A percentile compares a stretch with the other conserved stretches of the same genome.
phyloP scores from a whole-genome alignment of 2,329 filamentous ascomycete genomes.

The Aspergillus pseudoglaucus region DNA sequence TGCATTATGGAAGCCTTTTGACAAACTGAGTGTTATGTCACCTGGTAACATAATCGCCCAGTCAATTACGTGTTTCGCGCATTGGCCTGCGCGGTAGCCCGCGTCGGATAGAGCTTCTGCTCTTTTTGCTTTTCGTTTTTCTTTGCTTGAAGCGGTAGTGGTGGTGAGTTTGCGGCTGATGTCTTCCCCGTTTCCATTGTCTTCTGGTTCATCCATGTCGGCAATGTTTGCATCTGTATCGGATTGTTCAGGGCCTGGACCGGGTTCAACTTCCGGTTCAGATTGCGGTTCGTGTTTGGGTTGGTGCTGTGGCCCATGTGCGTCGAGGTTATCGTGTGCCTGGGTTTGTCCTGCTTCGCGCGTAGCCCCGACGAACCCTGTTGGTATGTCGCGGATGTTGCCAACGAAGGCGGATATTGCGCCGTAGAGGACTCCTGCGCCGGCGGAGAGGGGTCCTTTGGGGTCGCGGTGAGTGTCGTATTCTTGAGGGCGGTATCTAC shows the following conservation, averaged over 20 bases:
- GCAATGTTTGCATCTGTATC: background rate
- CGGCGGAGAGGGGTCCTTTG: constrained; percentile 71
- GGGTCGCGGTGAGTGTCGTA: constrained; percentile 75
- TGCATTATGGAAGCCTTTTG: constrained; percentile 82
- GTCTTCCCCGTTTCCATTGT: background rate
- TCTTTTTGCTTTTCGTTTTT: constrained; percentile 1
- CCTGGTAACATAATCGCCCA: constrained; percentile 74
- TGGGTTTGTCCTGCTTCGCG: background rate
- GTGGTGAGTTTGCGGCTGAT: background rate
- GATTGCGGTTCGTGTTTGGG: background rate
- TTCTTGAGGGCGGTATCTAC: constrained; percentile 52
- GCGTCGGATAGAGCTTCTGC: constrained; percentile 43
- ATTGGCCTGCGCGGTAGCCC: constrained; percentile 59
- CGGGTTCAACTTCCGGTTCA: background rate
- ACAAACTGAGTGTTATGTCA: constrained; percentile 75
- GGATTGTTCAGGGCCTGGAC: no score
- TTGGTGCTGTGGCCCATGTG: background rate
- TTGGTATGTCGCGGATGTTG: constrained; percentile 68
- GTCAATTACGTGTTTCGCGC: constrained; percentile 64
- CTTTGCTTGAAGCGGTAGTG: background rate
- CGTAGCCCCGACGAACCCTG: constrained; percentile 36
- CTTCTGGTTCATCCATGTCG: background rate
- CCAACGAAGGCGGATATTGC: constrained; percentile 76
- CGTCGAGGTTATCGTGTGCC: background rate
- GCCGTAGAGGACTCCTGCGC: constrained; percentile 69